These are phyloP conservation scores for Aspergillus amoenus DNA, from an alignment of 2,329 filamentous ascomycete species.

Conservation along the genomic window DNA sequence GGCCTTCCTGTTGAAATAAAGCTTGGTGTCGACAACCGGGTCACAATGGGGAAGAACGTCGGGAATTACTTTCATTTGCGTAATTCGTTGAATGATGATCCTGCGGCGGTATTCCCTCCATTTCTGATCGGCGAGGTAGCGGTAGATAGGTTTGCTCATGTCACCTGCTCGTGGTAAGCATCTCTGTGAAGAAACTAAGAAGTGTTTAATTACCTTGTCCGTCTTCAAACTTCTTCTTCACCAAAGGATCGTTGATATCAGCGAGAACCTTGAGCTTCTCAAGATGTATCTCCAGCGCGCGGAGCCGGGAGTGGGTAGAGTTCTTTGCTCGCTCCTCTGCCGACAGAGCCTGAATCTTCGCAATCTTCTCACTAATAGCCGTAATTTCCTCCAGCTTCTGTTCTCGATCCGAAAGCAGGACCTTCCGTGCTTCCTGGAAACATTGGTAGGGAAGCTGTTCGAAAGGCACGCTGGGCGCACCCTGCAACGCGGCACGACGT, in stretches of 20 bases:
- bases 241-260: constrained; percentile 90
- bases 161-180: constrained; percentile 61
- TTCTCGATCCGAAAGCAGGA: constrained; percentile 75
- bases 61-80: constrained; percentile 82
- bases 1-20: constrained; percentile 72
- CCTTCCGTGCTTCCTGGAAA: constrained; percentile 90
- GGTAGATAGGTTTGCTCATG: constrained; percentile 96
- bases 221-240: constrained; percentile 94
- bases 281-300: constrained; percentile 68
- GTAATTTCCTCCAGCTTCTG: constrained; percentile 77
- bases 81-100: constrained; percentile 79
- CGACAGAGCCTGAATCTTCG: constrained; percentile 61
- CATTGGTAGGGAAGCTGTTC: constrained; percentile 95
- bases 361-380: constrained; percentile 66
- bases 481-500: constrained; percentile 70
- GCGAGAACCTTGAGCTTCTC: constrained; percentile 82
- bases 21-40: constrained; percentile 73
- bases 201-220: constrained; percentile 63
- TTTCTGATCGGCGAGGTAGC: constrained; percentile 79
- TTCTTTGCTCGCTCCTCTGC: constrained; percentile 61
- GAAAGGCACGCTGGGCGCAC: constrained; percentile 72
- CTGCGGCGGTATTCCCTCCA: constrained; percentile 82
- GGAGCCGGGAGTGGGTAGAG: constrained; percentile 66
- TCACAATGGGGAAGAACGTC: constrained; percentile 82
- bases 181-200: constrained; percentile 14